Conservation (phyloP, 2,329 filamentous ascomycete species). For the Alternaria longipes region DNA sequence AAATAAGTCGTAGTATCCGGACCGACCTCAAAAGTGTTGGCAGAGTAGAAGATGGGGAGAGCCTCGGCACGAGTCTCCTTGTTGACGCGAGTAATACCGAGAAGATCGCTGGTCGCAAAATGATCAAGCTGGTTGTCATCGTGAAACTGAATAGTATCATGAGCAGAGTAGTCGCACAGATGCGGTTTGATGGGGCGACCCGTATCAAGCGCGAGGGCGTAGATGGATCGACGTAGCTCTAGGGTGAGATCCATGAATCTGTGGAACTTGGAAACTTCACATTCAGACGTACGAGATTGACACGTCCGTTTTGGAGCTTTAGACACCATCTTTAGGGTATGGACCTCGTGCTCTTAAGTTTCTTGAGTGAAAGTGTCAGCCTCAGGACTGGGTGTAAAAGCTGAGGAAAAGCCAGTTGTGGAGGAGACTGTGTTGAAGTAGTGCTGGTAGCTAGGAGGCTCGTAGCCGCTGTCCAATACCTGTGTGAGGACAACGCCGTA, state of each 20-base stretch:
- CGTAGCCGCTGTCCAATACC: neutral
- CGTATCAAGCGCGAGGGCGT: conserved; percentile 18
- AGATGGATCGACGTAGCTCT: conserved; percentile 30
- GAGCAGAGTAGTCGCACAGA: conserved; percentile 21
- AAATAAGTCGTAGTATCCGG: conserved; percentile 32
- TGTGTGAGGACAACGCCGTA: neutral
- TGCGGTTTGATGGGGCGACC: conserved; percentile 23
- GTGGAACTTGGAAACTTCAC: conserved; percentile 8
- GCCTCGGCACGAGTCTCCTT: conserved; percentile 27
- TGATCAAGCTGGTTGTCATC: conserved; percentile 24
- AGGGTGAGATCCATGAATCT: conserved; percentile 25
- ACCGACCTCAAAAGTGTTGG: conserved; percentile 28
- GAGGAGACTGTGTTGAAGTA: neutral
- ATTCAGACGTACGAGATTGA: neutral
- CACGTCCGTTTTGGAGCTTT: neutral
- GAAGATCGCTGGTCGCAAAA: conserved; percentile 9
- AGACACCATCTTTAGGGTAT: neutral
- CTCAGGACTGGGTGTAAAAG: neutral
- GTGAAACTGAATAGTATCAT: conserved; percentile 24
- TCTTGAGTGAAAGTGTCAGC: neutral
- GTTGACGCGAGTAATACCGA: conserved; percentile 25
- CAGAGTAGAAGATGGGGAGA: conserved; percentile 31
- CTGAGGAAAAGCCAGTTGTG: neutral
- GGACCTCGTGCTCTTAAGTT: neutral
- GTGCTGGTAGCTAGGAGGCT: neutral